phyloP scores from a whole-genome alignment of 2,329 filamentous ascomycete genomes.

The Hypoxylon sp. region DNA sequence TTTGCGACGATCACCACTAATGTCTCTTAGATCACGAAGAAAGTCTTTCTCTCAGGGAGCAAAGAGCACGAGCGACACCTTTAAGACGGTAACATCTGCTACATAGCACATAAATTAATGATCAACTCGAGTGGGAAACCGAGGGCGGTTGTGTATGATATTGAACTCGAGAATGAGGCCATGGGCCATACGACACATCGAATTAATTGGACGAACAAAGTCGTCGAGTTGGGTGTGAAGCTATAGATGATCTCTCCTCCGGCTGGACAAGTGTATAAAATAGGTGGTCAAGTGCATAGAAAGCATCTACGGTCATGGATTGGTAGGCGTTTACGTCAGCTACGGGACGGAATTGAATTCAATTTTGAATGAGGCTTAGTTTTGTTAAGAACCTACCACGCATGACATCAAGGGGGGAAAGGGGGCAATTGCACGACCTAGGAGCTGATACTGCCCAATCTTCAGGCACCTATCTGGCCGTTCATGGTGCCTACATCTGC shows the following conservation, averaged over 20 bases:
- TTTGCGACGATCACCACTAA: slow-evolving; percentile 44
- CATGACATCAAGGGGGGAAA: slow-evolving; percentile 12
- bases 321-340: slow-evolving; percentile 55
- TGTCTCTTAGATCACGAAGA: slow-evolving; percentile 49
- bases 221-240: slow-evolving; percentile 55
- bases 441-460: neutral
- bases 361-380: slow-evolving; percentile 38
- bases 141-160: slow-evolving; percentile 52
- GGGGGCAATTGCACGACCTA: neutral
- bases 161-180: slow-evolving; percentile 42
- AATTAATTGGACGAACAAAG: slow-evolving; percentile 42
- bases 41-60: slow-evolving; percentile 46
- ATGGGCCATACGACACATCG: slow-evolving; percentile 45
- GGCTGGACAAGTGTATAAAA: slow-evolving; percentile 65
- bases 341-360: slow-evolving; percentile 51
- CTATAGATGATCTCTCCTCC: slow-evolving; percentile 69
- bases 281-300: slow-evolving; percentile 63
- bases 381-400: slow-evolving; percentile 9
- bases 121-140: slow-evolving; percentile 32
- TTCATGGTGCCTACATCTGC: neutral
- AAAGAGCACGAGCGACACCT: slow-evolving; percentile 46
- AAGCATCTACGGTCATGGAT: slow-evolving; percentile 54
- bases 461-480: neutral
- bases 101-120: slow-evolving; percentile 29
- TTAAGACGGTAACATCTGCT: slow-evolving; percentile 33